Evolutionary conservation across 305 asterid genomes (phyloP).

Genomic region (Solanum aculeatissimum): DNA sequence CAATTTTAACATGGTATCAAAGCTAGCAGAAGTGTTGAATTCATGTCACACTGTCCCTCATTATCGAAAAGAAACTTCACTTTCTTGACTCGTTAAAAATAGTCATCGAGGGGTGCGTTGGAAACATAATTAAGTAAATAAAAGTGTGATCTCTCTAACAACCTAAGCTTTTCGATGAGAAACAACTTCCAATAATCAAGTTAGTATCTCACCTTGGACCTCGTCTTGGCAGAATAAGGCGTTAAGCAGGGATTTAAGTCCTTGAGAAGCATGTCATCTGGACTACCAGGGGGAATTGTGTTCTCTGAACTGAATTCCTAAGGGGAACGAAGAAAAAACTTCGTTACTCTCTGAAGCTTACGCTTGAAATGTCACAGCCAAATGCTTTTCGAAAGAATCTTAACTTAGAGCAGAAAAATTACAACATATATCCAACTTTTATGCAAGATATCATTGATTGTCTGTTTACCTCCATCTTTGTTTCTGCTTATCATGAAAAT

Average conservation of each 20-base stretch:
- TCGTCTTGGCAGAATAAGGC: conserved; percentile 56
- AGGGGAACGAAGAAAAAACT: neutral
- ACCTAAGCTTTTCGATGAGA: neutral
- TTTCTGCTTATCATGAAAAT: neutral
- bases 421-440: neutral
- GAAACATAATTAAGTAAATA: neutral
- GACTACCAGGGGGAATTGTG: conserved; percentile 61
- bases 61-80: neutral
- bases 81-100: neutral
- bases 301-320: conserved; percentile 66
- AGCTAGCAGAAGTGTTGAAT: neutral
- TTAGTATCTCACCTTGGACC: too few species aligned
- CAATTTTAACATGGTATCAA: neutral
- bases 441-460: neutral
- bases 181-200: neutral
- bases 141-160: neutral
- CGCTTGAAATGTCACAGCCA: neutral
- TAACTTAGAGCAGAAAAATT: neutral
- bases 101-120: neutral
- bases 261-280: conserved; percentile 79
- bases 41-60: neutral
- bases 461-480: neutral
- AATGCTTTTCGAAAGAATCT: neutral
- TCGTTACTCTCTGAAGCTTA: neutral
- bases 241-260: conserved; percentile 95